These are phyloP conservation scores for Tulasnella sp. DNA, from an alignment of 768 basidiomycete genomes.

Conservation along the genomic window DNA sequence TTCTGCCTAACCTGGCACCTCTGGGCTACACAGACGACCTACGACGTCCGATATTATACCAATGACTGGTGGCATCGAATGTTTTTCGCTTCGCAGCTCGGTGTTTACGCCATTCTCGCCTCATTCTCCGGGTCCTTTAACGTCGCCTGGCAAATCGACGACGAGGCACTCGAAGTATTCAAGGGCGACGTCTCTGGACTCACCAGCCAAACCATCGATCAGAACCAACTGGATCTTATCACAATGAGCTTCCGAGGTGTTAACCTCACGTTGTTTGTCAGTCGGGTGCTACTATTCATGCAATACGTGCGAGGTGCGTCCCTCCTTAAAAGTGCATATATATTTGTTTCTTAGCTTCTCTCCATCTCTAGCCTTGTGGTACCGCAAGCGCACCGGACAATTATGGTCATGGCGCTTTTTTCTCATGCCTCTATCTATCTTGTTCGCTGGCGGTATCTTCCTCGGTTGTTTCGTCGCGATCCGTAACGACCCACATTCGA, in stretches of 20 bases:
- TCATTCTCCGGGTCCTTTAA: not conserved
- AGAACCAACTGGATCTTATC: no score
- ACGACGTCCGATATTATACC: slow-evolving; percentile 1
- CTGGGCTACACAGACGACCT: slow-evolving; percentile 12
- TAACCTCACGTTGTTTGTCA: not conserved
- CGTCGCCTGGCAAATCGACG: not conserved
- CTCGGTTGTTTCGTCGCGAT: not conserved
- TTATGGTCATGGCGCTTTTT: not conserved
- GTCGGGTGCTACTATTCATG: not conserved
- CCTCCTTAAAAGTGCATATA: no score
- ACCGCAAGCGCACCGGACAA: not conserved
- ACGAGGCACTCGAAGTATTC: not conserved
- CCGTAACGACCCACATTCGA: not conserved
- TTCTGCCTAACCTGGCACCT: slow-evolving; percentile 3
- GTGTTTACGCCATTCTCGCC: not conserved
- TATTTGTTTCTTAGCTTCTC: no score
- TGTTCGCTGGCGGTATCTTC: not conserved
- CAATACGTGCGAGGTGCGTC: not conserved
- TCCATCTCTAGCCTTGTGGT: not conserved
- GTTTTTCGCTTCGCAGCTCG: not conserved
- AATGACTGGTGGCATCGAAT: slow-evolving; percentile 14
- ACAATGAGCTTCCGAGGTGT: not conserved
- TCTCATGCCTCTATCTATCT: not conserved
- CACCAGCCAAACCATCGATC: no score
- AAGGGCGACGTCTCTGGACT: no score